Evolutionary conservation across 345 rosid species (phyloP).

Genomic region (Salix koriyanagi): DNA sequence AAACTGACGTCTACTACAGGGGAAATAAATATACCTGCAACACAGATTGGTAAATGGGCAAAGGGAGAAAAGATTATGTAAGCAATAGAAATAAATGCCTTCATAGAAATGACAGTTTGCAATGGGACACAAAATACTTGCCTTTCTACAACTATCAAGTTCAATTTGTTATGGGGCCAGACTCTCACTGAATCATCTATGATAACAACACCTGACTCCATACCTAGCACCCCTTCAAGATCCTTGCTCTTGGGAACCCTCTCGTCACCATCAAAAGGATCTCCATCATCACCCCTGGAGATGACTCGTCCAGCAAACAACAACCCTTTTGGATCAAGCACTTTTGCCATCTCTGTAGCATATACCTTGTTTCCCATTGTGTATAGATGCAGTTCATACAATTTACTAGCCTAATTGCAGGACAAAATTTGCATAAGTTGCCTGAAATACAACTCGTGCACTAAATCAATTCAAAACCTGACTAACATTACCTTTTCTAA

Average conservation of each 20-base stretch:
- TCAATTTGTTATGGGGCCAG: constrained; percentile 93
- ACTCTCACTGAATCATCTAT: constrained; percentile 95
- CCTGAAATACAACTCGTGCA: neutral
- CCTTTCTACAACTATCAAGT: constrained; percentile 96
- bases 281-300: constrained; percentile 95
- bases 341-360: constrained; percentile 99
- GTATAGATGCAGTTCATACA: constrained; percentile 89
- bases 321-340: constrained; percentile 85
- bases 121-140: constrained; percentile 8
- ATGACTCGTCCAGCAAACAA: constrained; percentile 92
- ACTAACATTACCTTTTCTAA: constrained; percentile 68
- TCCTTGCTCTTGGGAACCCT: constrained; percentile 93
- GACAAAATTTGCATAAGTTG: constrained; percentile 8
- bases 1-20: constrained; percentile 94
- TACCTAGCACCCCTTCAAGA: constrained; percentile 96
- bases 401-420: constrained; percentile 70
- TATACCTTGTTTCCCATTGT: constrained; percentile 99
- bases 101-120: neutral
- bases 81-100: neutral
- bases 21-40: constrained; percentile 90
- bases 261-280: constrained; percentile 75
- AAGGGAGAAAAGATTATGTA: neutral
- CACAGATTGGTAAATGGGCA: constrained; percentile 12
- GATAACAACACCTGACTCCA: constrained; percentile 95
- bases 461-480: neutral